Conservation (phyloP, 2,329 filamentous ascomycete species). For the Aureobasidium pullulans region DNA sequence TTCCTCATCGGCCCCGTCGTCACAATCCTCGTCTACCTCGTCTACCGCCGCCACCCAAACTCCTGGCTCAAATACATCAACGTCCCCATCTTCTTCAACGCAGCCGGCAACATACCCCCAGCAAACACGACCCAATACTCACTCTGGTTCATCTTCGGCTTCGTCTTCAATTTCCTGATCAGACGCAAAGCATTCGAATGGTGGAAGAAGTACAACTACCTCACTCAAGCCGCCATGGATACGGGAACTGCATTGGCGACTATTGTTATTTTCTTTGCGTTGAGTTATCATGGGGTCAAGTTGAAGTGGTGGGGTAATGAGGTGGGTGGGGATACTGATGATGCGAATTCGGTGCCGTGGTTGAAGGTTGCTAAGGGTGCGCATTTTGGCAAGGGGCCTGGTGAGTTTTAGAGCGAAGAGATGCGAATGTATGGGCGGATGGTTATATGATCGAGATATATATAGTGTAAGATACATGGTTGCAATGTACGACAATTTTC, state of each 20-base stretch:
- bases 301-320: slow-evolving; percentile 86
- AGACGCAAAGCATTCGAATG: slow-evolving; percentile 61
- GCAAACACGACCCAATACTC: not conserved
- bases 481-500: too few species aligned
- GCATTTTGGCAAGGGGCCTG: not conserved
- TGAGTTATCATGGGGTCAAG: slow-evolving; percentile 66
- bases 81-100: not conserved
- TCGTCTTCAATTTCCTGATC: slow-evolving; percentile 68
- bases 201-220: slow-evolving; percentile 93
- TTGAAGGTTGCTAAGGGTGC: not conserved
- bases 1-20: not conserved
- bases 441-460: too few species aligned
- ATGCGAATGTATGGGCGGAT: too few species aligned
- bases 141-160: not conserved
- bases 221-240: slow-evolving; percentile 72
- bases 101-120: not conserved
- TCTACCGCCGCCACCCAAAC: not conserved
- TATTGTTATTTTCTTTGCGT: slow-evolving; percentile 76
- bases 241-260: slow-evolving; percentile 79
- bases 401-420: not conserved
- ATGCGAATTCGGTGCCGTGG: slow-evolving; percentile 15
- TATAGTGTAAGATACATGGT: too few species aligned
- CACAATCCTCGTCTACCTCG: not conserved
- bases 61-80: not conserved
- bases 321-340: slow-evolving; percentile 33